Conservation (phyloP, 2,329 filamentous ascomycete species). For the Thelonectria rubi region DNA sequence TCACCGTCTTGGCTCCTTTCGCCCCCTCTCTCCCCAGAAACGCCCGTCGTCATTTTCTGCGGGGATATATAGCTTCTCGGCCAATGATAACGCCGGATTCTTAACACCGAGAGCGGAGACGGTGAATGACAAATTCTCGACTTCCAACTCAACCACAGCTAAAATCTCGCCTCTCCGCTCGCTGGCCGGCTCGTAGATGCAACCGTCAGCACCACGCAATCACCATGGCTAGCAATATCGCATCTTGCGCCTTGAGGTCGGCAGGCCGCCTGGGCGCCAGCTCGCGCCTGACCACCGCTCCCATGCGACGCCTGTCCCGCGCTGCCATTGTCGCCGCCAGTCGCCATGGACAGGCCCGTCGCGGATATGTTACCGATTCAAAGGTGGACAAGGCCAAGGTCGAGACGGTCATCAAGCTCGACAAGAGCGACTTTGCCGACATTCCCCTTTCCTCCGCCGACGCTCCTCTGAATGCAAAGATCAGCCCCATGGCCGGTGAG, state of each 20-base stretch:
- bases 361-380: slow-evolving; percentile 85
- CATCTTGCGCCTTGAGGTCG: slow-evolving; percentile 78
- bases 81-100: slow-evolving; percentile 45
- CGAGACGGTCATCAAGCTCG: slow-evolving; percentile 85
- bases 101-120: slow-evolving; percentile 52
- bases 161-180: slow-evolving; percentile 37
- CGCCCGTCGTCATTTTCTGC: slow-evolving; percentile 24
- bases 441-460: slow-evolving; percentile 50
- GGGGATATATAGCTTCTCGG: slow-evolving; percentile 28
- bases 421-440: slow-evolving; percentile 82
- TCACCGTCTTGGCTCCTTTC: slow-evolving; percentile 3
- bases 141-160: slow-evolving; percentile 36
- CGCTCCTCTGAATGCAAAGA: slow-evolving; percentile 60
- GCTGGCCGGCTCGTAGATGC: slow-evolving; percentile 32
- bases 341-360: slow-evolving; percentile 47
- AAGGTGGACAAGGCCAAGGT: slow-evolving; percentile 84
- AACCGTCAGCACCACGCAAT: slow-evolving; percentile 36
- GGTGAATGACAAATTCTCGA: slow-evolving; percentile 49
- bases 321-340: slow-evolving; percentile 44
- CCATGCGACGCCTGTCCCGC: slow-evolving; percentile 43
- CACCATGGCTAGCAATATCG: slow-evolving; percentile 74
- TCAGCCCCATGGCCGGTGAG: slow-evolving; percentile 78
- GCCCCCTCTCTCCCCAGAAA: slow-evolving; percentile 7
- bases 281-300: slow-evolving; percentile 49
- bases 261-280: slow-evolving; percentile 68